Evolutionary conservation across 371 early-diverging fungal species (phyloP).

Genomic region (Apophysomyces sp.): DNA sequence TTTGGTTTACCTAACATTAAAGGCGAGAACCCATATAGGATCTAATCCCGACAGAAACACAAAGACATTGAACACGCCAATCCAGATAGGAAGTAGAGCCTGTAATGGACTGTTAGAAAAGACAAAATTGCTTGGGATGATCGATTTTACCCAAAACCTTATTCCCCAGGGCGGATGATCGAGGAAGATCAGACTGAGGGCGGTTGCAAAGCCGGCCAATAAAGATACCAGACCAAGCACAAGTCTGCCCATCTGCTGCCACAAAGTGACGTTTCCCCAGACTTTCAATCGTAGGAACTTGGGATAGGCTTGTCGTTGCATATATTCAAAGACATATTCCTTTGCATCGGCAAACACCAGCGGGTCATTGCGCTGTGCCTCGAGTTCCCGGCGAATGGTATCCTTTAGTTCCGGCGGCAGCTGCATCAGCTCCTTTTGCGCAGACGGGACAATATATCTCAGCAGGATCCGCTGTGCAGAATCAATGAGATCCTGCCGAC

Average conservation of each 20-base stretch:
- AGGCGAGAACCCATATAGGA: conserved; percentile 46
- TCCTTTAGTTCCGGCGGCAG: conserved; percentile 36
- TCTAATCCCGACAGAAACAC: conserved; percentile 44
- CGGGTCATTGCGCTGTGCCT: conserved; percentile 50
- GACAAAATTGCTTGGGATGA: too few relatives aligned
- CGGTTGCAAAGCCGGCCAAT: conserved; percentile 53
- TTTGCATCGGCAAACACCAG: conserved; percentile 60
- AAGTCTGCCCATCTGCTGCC: conserved; percentile 53
- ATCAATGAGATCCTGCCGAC: conserved; percentile 54
- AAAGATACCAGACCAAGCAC: conserved; percentile 54
- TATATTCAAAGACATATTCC: conserved; percentile 54
- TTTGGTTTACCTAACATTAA: conserved; percentile 40
- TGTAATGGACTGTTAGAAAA: too few relatives aligned
- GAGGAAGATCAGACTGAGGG: conserved; percentile 58
- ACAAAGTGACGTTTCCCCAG: conserved; percentile 56
- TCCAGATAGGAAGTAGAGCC: conserved; percentile 44
- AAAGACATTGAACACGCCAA: conserved; percentile 41
- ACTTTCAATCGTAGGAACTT: conserved; percentile 59
- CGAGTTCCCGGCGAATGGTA: conserved; percentile 28
- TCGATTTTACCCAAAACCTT: conserved; percentile 51
- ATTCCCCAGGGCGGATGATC: conserved; percentile 48
- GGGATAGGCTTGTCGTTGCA: conserved; percentile 59
- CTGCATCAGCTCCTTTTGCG: conserved; percentile 49
- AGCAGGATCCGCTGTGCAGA: conserved; percentile 59
- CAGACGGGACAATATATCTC: conserved; percentile 55